These are phyloP conservation scores for Pichia californica DNA, from an alignment of 805 yeast genomes.

Conservation along the genomic window DNA sequence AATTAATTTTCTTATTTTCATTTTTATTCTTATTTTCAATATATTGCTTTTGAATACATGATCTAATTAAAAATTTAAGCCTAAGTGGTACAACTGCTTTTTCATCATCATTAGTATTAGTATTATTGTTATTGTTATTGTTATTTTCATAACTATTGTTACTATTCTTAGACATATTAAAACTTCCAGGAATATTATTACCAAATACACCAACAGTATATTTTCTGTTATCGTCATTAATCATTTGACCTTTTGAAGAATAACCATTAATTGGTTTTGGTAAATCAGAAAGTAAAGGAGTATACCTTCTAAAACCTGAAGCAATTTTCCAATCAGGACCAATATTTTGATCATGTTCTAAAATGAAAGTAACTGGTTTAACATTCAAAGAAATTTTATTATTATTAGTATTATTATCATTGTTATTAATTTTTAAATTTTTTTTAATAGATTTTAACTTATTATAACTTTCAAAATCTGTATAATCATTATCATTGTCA, in stretches of 20 bases:
- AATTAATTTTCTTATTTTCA: constrained; percentile 24
- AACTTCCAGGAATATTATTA: constrained; percentile 16
- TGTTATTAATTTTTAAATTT: neutral
- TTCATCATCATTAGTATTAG: constrained; percentile 10
- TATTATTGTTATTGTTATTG: neutral
- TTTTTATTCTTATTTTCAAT: constrained; percentile 29
- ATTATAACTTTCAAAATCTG: constrained; percentile 22
- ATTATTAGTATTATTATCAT: too few relatives aligned
- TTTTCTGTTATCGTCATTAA: constrained; percentile 5
- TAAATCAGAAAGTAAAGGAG: constrained; percentile 37
- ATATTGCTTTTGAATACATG: constrained; percentile 50
- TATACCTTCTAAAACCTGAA: constrained; percentile 35
- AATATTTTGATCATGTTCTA: constrained; percentile 36
- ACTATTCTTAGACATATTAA: constrained; percentile 3
- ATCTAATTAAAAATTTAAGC: constrained; percentile 42
- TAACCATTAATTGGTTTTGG: constrained; percentile 17
- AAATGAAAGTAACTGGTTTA: constrained; percentile 24
- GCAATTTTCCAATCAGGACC: constrained; percentile 49
- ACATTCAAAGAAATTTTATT: neutral
- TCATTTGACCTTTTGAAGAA: constrained; percentile 9
- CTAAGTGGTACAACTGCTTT: constrained; percentile 46
- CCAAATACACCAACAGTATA: constrained; percentile 16
- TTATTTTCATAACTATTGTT: constrained; percentile 4
- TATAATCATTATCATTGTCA: constrained; percentile 7
- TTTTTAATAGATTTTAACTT: constrained; percentile 5